These are phyloP conservation scores for Fistulifera pelliculosa DNA, from an alignment of 108 stramenopile species.

Conservation along the genomic window DNA sequence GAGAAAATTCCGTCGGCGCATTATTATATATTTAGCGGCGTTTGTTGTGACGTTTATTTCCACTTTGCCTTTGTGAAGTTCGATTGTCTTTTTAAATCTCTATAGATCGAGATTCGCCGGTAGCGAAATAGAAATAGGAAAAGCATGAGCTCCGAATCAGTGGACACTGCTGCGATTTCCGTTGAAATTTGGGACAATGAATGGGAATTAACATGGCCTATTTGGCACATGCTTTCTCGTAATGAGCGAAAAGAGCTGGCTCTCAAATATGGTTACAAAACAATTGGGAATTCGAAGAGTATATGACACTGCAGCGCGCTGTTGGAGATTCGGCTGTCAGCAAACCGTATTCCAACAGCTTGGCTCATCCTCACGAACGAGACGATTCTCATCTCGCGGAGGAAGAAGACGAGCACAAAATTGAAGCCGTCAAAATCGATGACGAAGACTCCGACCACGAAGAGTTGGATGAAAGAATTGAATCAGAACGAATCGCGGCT, in stretches of 20 bases:
- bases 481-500: conserved; percentile 5
- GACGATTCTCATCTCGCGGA: conserved; percentile 3
- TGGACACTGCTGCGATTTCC: conserved; percentile 1
- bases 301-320: conserved; percentile 44
- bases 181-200: conserved; percentile 8
- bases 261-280: conserved; percentile 55
- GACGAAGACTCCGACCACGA: conserved; percentile 28
- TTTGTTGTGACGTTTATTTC: no score
- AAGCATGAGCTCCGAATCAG: no score
- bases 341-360: conserved; percentile 4
- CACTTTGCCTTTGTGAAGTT: no score
- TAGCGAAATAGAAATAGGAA: no score
- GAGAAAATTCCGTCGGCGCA: no score
- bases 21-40: no score
- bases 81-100: neutral
- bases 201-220: conserved; percentile 74
- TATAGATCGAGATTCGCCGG: neutral
- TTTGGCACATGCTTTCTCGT: conserved; percentile 74
- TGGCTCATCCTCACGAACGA: neutral
- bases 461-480: conserved; percentile 3
- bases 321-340: conserved; percentile 14
- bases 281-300: conserved; percentile 84
- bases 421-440: conserved; percentile 31
- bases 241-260: conserved; percentile 62
- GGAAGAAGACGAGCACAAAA: neutral